These are phyloP conservation scores for Arthrobotrys sphaeroides DNA, from an alignment of 2,329 filamentous ascomycete species.

Conservation along the genomic window DNA sequence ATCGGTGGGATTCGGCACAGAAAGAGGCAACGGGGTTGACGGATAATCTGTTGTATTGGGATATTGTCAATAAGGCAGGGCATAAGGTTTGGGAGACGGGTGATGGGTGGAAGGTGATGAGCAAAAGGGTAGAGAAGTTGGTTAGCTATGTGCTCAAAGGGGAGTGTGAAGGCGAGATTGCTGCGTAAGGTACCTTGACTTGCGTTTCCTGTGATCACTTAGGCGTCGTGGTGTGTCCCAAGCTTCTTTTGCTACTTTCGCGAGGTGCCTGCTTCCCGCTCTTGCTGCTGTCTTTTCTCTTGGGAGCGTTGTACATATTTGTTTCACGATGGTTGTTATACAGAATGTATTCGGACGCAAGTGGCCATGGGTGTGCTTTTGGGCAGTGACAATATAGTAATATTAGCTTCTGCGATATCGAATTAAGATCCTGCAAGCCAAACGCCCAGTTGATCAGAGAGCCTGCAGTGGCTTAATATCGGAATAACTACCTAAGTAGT, in stretches of 20 bases:
- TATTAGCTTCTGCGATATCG: background rate
- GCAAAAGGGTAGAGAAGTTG: conserved; percentile 78
- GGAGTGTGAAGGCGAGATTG: background rate
- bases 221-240: background rate
- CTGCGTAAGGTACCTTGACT: background rate
- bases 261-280: too few relatives aligned
- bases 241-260: background rate
- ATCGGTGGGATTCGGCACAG: conserved; percentile 84
- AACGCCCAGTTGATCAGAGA: background rate
- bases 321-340: background rate
- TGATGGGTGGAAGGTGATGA: conserved; percentile 77
- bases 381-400: too few relatives aligned
- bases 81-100: conserved; percentile 84
- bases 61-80: conserved; percentile 83
- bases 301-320: background rate
- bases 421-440: background rate
- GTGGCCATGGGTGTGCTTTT: too few relatives aligned
- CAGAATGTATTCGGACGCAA: background rate
- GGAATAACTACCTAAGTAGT: background rate
- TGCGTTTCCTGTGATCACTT: background rate
- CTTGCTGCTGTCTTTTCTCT: background rate
- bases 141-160: conserved; percentile 61
- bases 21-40: conserved; percentile 83
- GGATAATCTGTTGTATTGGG: conserved; percentile 80
- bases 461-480: background rate